Base-by-base conservation (phyloP, 305 asterid species). In the Andrographis paniculata region DNA sequence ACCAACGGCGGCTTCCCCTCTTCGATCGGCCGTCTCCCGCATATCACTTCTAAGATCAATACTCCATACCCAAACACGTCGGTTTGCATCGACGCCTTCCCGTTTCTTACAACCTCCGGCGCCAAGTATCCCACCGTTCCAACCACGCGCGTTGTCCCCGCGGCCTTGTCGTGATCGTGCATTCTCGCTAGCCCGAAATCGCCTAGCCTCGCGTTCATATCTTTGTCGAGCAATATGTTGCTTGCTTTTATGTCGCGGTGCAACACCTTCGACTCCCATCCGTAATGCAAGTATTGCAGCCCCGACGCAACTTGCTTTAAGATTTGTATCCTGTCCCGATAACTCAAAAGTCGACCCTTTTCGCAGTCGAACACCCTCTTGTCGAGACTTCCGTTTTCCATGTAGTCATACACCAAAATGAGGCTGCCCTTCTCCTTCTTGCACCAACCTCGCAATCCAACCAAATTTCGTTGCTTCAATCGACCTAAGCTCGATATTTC, bases 301-400 rank as follows among this genome's bases (percentile, higher is more conserved):
- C 93, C 93, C 0, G 84, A 62, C 43, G 95, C 93, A 17, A 84
- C 82, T 50, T 78, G 82, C 64, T 66, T 79, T 23, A 84, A 46
- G 3, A 81, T 69, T 59, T 70, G 68, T 15, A 76, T 50, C 36
- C 95, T 74, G 1, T 76, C 84, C 35, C 68, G 72, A 18, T 51
- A 76, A 47, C 48, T 62, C 63, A 80, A 49, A 50, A 66, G 17
- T 21, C 39, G 61, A 14, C 16, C 38, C 27, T 51, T 80, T 17
- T 70, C 77, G 47, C 65, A 59, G 5, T 59, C 80, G 17, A 78
- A 78, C 36, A 78, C 68, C 60, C 66, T 58, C 24, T 60, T 59
- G 37, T 84, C 95, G n/a, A 84, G 76, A 51, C 95, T 80, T n/a
- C 84, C 86, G 37, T 80, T 80, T 59, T 74, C 95, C 95, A 80